Evolutionary conservation across 176 grass and related monocot genomes (phyloP), one percentile per base, ranked within the genome.

Genomic region (Hyparrhenia diplandra): DNA sequence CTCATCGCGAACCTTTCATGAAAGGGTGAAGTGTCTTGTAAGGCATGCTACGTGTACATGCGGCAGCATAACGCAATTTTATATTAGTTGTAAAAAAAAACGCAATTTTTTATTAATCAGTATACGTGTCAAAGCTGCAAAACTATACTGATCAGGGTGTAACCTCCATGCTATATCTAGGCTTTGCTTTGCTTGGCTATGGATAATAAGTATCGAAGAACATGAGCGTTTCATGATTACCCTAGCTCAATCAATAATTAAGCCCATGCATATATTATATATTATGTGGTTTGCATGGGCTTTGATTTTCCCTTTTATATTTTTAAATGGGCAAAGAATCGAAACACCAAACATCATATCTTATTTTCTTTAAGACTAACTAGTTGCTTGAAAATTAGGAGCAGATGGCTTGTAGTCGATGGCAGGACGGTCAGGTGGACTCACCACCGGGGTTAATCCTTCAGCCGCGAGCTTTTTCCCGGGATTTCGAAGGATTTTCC

Each of bases 21-120:
- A 51, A 74, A 52, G 78, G 32, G 27, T 83, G 71, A 61, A 76
- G 76, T 89, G 87, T 12, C 77, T 89, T 89, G 76, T 41, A 88
- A 80, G 87, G 69, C 87, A 88, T 80, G 82, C 87, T 75, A 80
- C 49, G 12, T 67, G n/a, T n/a, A 67, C 77, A 52, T 17, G 43
- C 13, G 82, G 64, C 60, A 71, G 71, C 63, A 80, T 80, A 63
- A 69, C 17, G 10, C 21, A 29, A 39, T 70, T 71, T 64, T 21
- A 55, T 20, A 52, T 8, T 52, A n/a, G n/a, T n/a, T n/a, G n/a
- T n/a, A n/a, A n/a, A n/a, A n/a, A n/a, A n/a, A n/a, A n/a, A n/a
- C n/a, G n/a, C n/a, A n/a, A n/a, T n/a, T n/a, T n/a, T 21, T n/a
- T 2, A 52, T 20, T 52, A 57, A 57, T 23, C 21, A 21, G 40